Evolutionary conservation across 2,329 filamentous ascomycete species (phyloP).

Genomic region (Chaetoscypha palmicola): DNA sequence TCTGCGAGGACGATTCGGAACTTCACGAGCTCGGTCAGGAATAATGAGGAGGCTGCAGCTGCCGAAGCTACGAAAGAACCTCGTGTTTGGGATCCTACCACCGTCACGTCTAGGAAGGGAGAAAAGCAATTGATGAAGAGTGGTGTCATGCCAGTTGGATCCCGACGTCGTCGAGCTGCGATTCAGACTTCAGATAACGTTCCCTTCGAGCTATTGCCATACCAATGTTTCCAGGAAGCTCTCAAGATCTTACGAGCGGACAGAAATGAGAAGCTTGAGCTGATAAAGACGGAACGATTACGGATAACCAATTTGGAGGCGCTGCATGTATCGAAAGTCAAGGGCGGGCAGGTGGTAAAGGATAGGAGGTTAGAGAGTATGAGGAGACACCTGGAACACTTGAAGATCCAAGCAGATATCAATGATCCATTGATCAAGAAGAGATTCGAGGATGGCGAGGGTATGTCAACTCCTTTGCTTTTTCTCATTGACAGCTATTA

Average conservation of each 20-base stretch:
- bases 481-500: conserved; percentile 13
- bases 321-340: conserved; percentile 47
- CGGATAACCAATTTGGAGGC: conserved; percentile 63
- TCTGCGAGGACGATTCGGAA: conserved; percentile 23
- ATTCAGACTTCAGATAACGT: conserved; percentile 56
- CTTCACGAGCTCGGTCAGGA: conserved; percentile 32
- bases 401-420: conserved; percentile 88
- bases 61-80: conserved; percentile 32
- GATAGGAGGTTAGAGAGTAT: conserved; percentile 62
- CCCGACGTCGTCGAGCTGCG: conserved; percentile 72
- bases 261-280: conserved; percentile 68
- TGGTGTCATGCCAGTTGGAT: conserved; percentile 70
- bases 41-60: conserved; percentile 32
- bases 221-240: conserved; percentile 97
- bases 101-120: conserved; percentile 55
- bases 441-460: conserved; percentile 83
- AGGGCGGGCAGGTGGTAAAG: conserved; percentile 58
- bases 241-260: conserved; percentile 75
- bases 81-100: conserved; percentile 55
- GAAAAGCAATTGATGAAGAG: conserved; percentile 63
- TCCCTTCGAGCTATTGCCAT: conserved; percentile 89
- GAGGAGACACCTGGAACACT: conserved; percentile 62
- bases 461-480: conserved; percentile 44
- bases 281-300: conserved; percentile 60
- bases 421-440: conserved; percentile 94